Evolutionary conservation across 768 basidiomycete genomes (phyloP), one percentile per base, ranked within the genome.

Genomic region (Suillus spraguei): DNA sequence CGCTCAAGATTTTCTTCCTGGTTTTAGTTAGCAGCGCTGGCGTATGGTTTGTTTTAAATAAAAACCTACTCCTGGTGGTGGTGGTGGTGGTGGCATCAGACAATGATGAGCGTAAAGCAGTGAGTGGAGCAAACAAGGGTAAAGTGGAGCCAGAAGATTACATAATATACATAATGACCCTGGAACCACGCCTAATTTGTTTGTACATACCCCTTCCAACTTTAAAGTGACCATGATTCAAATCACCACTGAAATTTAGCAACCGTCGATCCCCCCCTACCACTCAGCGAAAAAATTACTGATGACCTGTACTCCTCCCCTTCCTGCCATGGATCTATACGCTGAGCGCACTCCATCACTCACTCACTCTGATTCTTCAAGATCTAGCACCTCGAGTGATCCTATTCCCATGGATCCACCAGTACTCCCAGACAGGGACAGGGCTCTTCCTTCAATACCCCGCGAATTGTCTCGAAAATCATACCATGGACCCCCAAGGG

Each of bases 1-100:
- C 85, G 87, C 63, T 84, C 88, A 39, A 89, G 85, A 59, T 81
- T 70, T 41, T 75, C 50, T 0, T 60, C 62, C 67, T 66, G 61
- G n/a, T 65, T 64, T 63, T 8, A 22, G 17, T 20, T 13, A 49
- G 22, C 22, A 32, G 9, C 14, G 5, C 11, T 11, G 39, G 2
- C n/a, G 8, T 33, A 10, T 41, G 11, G 32, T 28, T 36, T 28
- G 32, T n/a, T n/a, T 28, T 20, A 22, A 11, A 38, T 38, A 32
- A 6, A n/a, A 10, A 16, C 60, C 61, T 39, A 63, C 65, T 33
- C 60, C 49, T 52, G 28, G 16, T 32, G 49, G 2, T 14, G 49
- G 2, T 32, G 50, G 5, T 52, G 28, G 22, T 46, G 67, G n/a
- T n/a, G n/a, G n/a, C n/a, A n/a, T n/a, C n/a, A n/a, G 17, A 60